Base-by-base conservation (phyloP, 176 grass and related monocot genomes). In the Triticum aestivum region DNA sequence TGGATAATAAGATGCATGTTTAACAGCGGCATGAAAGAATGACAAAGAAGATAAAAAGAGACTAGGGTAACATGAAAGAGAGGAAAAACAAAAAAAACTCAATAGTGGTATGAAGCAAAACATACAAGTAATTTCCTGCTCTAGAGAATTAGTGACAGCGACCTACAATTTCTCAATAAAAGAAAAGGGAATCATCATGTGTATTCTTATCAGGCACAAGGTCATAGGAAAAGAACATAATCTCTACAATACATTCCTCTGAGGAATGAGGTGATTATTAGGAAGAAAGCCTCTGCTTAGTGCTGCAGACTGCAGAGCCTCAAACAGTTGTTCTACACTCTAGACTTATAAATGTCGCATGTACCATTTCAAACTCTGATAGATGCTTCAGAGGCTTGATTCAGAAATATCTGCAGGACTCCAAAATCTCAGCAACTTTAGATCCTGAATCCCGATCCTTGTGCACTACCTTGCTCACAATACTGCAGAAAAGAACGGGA, bases 71-170 rank as follows among this genome's bases (percentile, higher is more conserved):
- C 49, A 17, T 52, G 49, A 52, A 52, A 52, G 4, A 52, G 49
- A 15, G 44, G 44, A 13, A 47, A 52, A 52, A 52, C 5, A n/a
- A 51, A 51, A 1, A 1, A 52, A 52, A 15, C 5, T 52, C 49
- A 6, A 17, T 52, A 15, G 13, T 52, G 49, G 49, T 17, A 52
- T 52, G 49, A 52, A 38, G 93, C 39, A 93, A 92, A 84, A 98
- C 89, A 2, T 98, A 95, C 34, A 82, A 91, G 95, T 44, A 98
- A 98, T 52, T 98, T 98, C 80, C 71, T 92, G 24, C 94, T 93
- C 79, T 98, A 90, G 81, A 84, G 65, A 75, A 87, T 67, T 75
- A 20, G 23, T 56, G 73, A 23, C 23, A 63, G 61, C 69, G 67
- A 9, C 44, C 49, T 84, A 79, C 65, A 59, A 21, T 73, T 91